Base-by-base conservation (phyloP, 164 flowering plant species). In the Aristolochia contorta region DNA sequence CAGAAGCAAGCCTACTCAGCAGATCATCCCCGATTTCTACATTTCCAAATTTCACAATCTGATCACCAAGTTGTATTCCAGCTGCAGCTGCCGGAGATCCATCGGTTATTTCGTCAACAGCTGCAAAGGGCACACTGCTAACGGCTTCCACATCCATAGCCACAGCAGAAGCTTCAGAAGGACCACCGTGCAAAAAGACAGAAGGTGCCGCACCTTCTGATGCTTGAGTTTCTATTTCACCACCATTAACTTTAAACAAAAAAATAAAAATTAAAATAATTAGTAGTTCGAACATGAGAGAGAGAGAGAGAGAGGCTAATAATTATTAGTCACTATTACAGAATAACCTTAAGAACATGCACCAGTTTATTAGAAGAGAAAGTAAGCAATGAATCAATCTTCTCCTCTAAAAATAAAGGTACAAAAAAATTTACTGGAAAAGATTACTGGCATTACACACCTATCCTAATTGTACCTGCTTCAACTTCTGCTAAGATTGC, bases 61-160 rank as follows among this genome's bases (percentile, higher is more conserved):
- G 96, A 72, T 93, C 98, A 49, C 97, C 98, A 64, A 89, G 89
- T 70, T 93, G 97, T 58, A 93, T 73, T 22, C 98, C 98, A 76
- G 83, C 98, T 68, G 87, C 97, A 20, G 89, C 88, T 54, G 97
- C 93, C 33, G 98, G 98, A 49, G 97, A 89, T 57, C 71, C 80
- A 72, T 89, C 96, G 21, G 84, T 74, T 72, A 90, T 89, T 73
- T 87, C 96, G 78, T 90, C 97, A 66, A 93, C 79, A 60, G 90
- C 50, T 7, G 94, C 97, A 81, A 89, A 93, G 19, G 96, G 94
- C 59, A 75, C 64, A 55, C 73, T 72, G 46, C 61, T 57, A 61
- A 71, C 58, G 25, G 68, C 54, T 67, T 81, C 90, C 69, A 75
- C 69, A 60, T 80, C 88, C 83, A 79, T 77, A 58, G 75, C 56